Conservation (phyloP, 495 filamentous ascomycete species). For the Talaromyces wortmannii region DNA sequence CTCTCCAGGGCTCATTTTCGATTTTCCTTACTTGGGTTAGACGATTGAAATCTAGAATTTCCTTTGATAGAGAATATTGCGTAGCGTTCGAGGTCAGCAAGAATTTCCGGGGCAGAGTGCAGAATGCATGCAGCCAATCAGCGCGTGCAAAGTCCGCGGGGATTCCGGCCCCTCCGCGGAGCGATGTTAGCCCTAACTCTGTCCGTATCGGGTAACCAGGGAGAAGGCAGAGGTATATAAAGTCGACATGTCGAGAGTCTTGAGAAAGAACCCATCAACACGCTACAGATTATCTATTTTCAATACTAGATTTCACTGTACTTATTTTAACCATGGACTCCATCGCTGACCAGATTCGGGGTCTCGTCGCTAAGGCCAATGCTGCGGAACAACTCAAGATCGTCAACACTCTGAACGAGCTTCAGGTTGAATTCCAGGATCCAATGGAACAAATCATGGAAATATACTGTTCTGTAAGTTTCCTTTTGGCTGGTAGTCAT, state of each 20-base stretch:
- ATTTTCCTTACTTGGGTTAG: too few species aligned
- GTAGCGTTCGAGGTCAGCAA: too few species aligned
- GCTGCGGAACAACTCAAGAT: constrained; percentile 13
- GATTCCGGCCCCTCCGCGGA: constrained; percentile 7
- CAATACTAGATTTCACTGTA: too few species aligned
- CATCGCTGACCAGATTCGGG: constrained; percentile 16
- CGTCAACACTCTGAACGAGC: constrained; percentile 8
- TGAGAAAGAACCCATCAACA: background rate
- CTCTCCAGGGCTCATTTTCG: background rate
- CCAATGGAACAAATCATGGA: constrained; percentile 12
- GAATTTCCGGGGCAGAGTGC: too few species aligned
- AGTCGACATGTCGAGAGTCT: background rate
- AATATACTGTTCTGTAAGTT: constrained; percentile 15
- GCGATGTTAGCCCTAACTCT: background rate
- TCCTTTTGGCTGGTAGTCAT: background rate
- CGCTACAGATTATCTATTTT: too few species aligned
- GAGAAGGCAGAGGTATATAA: background rate
- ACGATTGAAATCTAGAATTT: too few species aligned
- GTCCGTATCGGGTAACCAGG: too few species aligned
- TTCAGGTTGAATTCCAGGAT: constrained; percentile 12
- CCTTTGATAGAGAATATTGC: too few species aligned
- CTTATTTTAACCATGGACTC: constrained; percentile 16
- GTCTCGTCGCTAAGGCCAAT: constrained; percentile 13
- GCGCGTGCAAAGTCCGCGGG: constrained; percentile 11
- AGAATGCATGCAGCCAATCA: constrained; percentile 7